These are phyloP conservation scores for Hygrocybe punicea DNA, from an alignment of 768 basidiomycete genomes.

Conservation along the genomic window DNA sequence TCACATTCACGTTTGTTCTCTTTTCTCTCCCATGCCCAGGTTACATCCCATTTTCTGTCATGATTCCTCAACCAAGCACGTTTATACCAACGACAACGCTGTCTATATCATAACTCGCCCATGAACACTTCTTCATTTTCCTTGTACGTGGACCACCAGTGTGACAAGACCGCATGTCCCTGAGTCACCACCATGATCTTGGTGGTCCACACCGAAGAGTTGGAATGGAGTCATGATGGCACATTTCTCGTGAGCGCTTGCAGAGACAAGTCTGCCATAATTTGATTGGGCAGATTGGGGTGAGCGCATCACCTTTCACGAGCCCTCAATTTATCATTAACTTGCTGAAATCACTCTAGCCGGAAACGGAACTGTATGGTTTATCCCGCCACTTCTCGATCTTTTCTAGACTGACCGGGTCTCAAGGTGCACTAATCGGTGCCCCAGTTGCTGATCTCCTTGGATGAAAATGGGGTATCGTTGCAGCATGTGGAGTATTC, in stretches of 20 bases:
- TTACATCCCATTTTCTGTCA: constrained; percentile 84
- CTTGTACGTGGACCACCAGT: constrained; percentile 84
- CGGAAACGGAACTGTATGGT: constrained; percentile 46
- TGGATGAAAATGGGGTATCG: constrained; percentile 63
- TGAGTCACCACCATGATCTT: constrained; percentile 80
- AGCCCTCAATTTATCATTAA: not conserved
- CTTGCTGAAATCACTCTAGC: constrained; percentile 30
- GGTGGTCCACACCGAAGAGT: constrained; percentile 85
- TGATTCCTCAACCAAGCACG: constrained; percentile 93
- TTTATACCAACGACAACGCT: constrained; percentile 71
- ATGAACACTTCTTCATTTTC: constrained; percentile 59
- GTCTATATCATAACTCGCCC: constrained; percentile 82
- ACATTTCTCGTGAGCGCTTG: constrained; percentile 80
- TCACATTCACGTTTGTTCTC: not conserved
- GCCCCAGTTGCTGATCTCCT: constrained; percentile 38
- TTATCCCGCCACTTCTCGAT: constrained; percentile 25
- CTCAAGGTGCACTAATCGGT: constrained; percentile 11
- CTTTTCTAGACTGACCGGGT: not conserved
- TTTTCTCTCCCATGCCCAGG: constrained; percentile 42
- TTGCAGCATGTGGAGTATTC: constrained; percentile 59
- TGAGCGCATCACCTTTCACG: constrained; percentile 38
- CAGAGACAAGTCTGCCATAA: constrained; percentile 81
- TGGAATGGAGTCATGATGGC: constrained; percentile 94
- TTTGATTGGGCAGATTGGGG: constrained; percentile 87
- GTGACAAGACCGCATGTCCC: constrained; percentile 80